Conservation (phyloP, 164 flowering plant genomes). For the Umbilicus rupestris region DNA sequence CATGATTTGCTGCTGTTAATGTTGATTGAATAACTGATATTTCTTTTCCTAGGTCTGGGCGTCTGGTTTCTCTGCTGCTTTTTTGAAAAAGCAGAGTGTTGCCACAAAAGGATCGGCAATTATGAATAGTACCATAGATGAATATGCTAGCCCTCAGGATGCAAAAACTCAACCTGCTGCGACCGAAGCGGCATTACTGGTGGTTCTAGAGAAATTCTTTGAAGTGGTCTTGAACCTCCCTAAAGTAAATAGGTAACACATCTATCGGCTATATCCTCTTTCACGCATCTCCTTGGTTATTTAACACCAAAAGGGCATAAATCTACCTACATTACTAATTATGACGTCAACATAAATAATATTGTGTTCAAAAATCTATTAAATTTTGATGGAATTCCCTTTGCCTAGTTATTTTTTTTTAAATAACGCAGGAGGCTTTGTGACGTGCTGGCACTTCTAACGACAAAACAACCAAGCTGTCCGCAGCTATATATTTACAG, state of each 20-base stretch:
- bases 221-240: constrained; percentile 76
- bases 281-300: not conserved
- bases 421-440: constrained; percentile 65
- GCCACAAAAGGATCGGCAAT: constrained; percentile 49
- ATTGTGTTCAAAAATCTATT: too few species aligned
- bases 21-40: not conserved
- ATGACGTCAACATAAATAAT: too few species aligned
- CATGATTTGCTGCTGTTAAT: not conserved
- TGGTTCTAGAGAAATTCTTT: constrained; percentile 73
- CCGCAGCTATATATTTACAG: constrained; percentile 87
- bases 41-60: constrained; percentile 69
- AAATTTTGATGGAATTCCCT: too few species aligned
- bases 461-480: constrained; percentile 67
- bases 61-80: constrained; percentile 95
- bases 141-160: constrained; percentile 17
- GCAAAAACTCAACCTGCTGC: constrained; percentile 42
- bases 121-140: constrained; percentile 16
- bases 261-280: not conserved
- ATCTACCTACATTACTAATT: not conserved
- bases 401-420: too few species aligned
- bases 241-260: constrained; percentile 57
- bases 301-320: not conserved
- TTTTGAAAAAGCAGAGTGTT: constrained; percentile 75
- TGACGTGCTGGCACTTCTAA: constrained; percentile 50
- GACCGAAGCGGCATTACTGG: constrained; percentile 72